These are phyloP conservation scores for Fusarium tanahbumbuense DNA, from an alignment of 2,329 filamentous ascomycete species.

Conservation along the genomic window DNA sequence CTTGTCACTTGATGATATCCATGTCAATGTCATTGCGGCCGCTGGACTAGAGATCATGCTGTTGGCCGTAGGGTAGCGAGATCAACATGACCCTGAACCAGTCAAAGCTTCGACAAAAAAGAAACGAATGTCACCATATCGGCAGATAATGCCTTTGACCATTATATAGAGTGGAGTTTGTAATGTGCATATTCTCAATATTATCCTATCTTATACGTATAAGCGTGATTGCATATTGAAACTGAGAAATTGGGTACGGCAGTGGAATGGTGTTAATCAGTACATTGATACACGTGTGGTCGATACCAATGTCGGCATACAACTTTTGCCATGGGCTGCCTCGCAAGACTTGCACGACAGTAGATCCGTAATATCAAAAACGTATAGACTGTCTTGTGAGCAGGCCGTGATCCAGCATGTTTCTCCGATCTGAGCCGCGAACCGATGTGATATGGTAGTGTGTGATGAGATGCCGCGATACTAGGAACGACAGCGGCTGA, in stretches of 20 bases:
- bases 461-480: background rate
- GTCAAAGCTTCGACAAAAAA: background rate
- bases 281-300: background rate
- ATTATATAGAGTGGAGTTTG: background rate
- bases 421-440: background rate
- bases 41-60: background rate
- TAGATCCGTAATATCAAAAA: background rate
- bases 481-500: background rate
- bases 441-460: background rate
- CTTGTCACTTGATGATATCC: constrained; percentile 4
- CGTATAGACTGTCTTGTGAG: background rate
- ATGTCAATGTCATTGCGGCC: background rate
- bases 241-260: background rate
- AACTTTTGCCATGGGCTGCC: background rate
- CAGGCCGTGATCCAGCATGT: background rate
- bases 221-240: background rate
- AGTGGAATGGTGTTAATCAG: background rate
- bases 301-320: background rate
- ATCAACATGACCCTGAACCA: background rate
- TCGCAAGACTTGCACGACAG: background rate
- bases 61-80: constrained; percentile 1
- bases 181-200: background rate
- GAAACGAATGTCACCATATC: background rate
- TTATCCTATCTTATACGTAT: background rate
- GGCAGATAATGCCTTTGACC: background rate